Conservation (phyloP, 106 monocot species). For the Acanthochlamys bracteata region DNA sequence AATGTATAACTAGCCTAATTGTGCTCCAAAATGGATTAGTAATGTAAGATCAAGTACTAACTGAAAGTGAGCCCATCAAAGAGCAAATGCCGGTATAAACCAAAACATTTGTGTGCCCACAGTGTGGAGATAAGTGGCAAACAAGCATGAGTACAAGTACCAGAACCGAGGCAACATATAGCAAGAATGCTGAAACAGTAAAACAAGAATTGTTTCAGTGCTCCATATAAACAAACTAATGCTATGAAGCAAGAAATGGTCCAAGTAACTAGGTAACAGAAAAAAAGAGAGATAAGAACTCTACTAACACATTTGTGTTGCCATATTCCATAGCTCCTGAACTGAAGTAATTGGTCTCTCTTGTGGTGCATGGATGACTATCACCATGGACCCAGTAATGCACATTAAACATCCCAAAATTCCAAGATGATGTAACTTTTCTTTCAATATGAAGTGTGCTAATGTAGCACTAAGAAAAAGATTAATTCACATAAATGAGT, state of each 20-base stretch:
- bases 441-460: conserved; percentile 76
- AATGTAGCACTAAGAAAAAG: conserved; percentile 46
- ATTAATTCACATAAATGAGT: neutral
- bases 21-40: neutral
- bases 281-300: neutral
- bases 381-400: conserved; percentile 69
- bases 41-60: conserved; percentile 13
- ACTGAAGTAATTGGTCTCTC: conserved; percentile 68
- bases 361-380: conserved; percentile 74
- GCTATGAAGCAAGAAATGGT: too few relatives aligned
- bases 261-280: neutral
- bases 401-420: conserved; percentile 79
- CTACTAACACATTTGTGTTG: conserved; percentile 54
- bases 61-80: conserved; percentile 80
- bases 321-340: conserved; percentile 71
- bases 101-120: conserved; percentile 64
- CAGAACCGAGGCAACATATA: conserved; percentile 63
- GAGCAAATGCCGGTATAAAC: conserved; percentile 70
- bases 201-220: neutral
- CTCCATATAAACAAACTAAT: too few relatives aligned
- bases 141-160: conserved; percentile 54
- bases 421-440: conserved; percentile 63
- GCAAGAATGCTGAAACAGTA: conserved; percentile 63
- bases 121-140: conserved; percentile 66
- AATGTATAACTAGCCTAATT: neutral